Evolutionary conservation across 352 stramenopile species (phyloP).

Genomic region (Globisporangium splendens): DNA sequence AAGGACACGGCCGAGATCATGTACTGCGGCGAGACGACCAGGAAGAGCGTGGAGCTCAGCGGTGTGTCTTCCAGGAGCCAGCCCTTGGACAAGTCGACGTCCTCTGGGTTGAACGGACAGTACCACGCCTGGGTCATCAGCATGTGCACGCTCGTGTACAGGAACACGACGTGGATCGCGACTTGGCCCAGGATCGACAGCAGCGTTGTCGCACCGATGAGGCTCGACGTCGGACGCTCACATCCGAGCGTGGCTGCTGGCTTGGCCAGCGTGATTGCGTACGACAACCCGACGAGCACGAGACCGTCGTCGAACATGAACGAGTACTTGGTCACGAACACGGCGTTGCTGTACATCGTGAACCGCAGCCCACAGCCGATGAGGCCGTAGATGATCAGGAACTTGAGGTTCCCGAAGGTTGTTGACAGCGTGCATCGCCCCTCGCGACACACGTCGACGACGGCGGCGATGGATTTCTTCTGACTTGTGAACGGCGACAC

Average conservation of each 20-base stretch:
- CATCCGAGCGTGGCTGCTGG: slow-evolving; percentile 37
- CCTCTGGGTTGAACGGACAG: slow-evolving; percentile 33
- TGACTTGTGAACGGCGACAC: slow-evolving; percentile 86
- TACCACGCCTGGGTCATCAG: slow-evolving; percentile 29
- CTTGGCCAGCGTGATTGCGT: slow-evolving; percentile 64
- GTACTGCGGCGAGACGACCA: slow-evolving; percentile 21
- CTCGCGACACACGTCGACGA: slow-evolving; percentile 83
- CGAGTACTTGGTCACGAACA: slow-evolving; percentile 70
- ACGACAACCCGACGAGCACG: slow-evolving; percentile 61
- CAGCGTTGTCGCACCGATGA: slow-evolving; percentile 49
- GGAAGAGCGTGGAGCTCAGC: slow-evolving; percentile 26
- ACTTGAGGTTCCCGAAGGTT: slow-evolving; percentile 84
- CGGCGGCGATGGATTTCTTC: slow-evolving; percentile 69
- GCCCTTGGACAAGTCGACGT: slow-evolving; percentile 30
- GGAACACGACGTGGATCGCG: slow-evolving; percentile 45
- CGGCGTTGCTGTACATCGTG: slow-evolving; percentile 61
- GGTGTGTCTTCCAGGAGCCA: slow-evolving; percentile 33
- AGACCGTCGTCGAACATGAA: slow-evolving; percentile 74
- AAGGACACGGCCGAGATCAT: slow-evolving; percentile 19
- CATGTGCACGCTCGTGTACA: slow-evolving; percentile 22
- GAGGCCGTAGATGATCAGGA: slow-evolving; percentile 88
- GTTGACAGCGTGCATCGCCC: slow-evolving; percentile 83
- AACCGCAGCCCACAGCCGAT: slow-evolving; percentile 62
- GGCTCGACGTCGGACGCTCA: slow-evolving; percentile 45
- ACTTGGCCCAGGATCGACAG: slow-evolving; percentile 37